Base-by-base conservation (phyloP, 2,329 filamentous ascomycete species). In the Magnaporthales sp. region DNA sequence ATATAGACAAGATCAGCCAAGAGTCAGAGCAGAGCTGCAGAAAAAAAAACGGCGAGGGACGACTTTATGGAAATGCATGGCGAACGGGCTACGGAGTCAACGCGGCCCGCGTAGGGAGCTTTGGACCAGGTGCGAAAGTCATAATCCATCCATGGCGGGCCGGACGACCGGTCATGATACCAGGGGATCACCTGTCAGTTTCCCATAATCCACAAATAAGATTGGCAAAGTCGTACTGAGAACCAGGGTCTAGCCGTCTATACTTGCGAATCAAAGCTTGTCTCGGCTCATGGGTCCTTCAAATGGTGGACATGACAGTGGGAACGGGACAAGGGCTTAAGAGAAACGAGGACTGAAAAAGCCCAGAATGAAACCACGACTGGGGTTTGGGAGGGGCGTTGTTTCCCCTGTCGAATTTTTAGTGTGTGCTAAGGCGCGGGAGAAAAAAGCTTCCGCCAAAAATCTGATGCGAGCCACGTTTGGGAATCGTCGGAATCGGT, bases 401-500 rank as follows among this genome's bases (percentile, higher is more conserved):
- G 38, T 60, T 29, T 29, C 24, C 19, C 56, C 24, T 27, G 24
- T 15, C 56, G 24, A 60, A 15, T 6, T 27, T 27, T 27, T 27
- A 60, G 56, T 27, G 24, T 13, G 24, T 60, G 56, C 13, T 11
- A n/a, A 58, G 9, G 24, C 56, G 22, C 10, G 3, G 13, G 56
- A 24, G 26, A 27, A 60, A 27, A 60, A 60, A 60, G 22, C 24
- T 64, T 22, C 32, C 24, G 61, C 31, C 31, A 24, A 13, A 26
- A 27, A 19, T 64, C 29, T 66, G 64, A 66, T 24, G 64, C 64
- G 29, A 15, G 64, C 56, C 19, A 38, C 22, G 64, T 66, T 58
- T 66, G 29, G 46, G 31, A 31, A 29, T 66, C 56, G 64, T 66
- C 64, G 51, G 64, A 66, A 62, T 15, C 7, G 26, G 24, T 26